Conservation (phyloP, 2,329 filamentous ascomycete species). For the Calonectria crousiana region DNA sequence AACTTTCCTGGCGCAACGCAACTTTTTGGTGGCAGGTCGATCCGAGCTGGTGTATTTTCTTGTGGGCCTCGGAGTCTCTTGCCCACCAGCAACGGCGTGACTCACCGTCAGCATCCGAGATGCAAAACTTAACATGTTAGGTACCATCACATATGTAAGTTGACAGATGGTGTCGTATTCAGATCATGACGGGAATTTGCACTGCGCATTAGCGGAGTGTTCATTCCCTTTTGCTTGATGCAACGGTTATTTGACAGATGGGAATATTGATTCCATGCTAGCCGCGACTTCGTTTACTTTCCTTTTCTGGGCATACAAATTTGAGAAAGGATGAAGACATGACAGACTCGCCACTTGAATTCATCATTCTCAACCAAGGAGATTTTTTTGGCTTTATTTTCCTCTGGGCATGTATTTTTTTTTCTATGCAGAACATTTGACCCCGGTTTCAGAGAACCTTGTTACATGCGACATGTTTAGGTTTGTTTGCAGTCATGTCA, state of each 20-base stretch:
- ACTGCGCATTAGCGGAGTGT: too few relatives aligned
- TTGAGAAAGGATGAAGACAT: neutral
- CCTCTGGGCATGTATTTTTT: neutral
- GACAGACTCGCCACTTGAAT: neutral
- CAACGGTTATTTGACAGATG: too few relatives aligned
- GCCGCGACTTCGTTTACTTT: neutral
- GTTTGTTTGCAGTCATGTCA: neutral
- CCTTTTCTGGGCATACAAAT: neutral
- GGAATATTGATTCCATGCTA: too few relatives aligned
- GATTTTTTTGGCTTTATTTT: neutral
- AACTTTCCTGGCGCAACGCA: neutral
- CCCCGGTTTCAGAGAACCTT: neutral
- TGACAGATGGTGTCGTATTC: neutral
- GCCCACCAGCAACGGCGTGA: neutral
- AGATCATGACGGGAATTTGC: too few relatives aligned
- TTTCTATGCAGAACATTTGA: neutral
- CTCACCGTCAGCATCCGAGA: neutral
- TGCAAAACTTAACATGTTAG: neutral
- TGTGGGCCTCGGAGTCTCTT: slow-evolving; percentile 1
- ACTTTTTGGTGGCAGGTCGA: neutral
- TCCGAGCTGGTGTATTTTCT: neutral
- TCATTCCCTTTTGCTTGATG: too few relatives aligned
- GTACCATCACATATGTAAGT: too few relatives aligned
- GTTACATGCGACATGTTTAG: neutral
- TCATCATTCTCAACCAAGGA: neutral